Evolutionary conservation across 352 stramenopile species (phyloP).

Genomic region (Salisapilia sapeloensis): DNA sequence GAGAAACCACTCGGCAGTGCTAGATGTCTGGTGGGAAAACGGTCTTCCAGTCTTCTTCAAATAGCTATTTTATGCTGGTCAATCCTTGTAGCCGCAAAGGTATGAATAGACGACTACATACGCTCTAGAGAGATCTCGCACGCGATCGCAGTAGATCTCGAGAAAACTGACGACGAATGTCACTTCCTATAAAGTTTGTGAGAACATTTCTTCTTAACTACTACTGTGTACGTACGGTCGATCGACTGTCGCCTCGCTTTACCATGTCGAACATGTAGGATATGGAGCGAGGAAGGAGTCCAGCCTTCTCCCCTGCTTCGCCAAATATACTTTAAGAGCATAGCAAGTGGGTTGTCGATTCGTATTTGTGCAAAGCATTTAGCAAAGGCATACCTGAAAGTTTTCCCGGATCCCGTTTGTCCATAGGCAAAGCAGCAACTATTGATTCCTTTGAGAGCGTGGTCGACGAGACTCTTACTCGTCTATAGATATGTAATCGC

Average conservation of each 20-base stretch:
- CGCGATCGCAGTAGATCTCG: conserved; percentile 89
- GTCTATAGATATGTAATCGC: conserved; percentile 12
- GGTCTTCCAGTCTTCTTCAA: conserved; percentile 43
- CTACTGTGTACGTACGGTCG: conserved; percentile 13
- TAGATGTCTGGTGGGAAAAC: conserved; percentile 66
- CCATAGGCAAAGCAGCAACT: conserved; percentile 89
- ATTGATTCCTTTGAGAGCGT: conserved; percentile 85
- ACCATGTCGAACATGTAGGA: conserved; percentile 83
- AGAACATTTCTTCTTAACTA: neutral
- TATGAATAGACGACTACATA: conserved; percentile 13
- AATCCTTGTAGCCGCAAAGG: too few relatives aligned
- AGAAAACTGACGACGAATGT: conserved; percentile 83
- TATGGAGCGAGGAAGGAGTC: conserved; percentile 78
- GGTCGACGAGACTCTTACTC: conserved; percentile 78
- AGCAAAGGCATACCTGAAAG: conserved; percentile 36
- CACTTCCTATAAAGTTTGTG: conserved; percentile 21
- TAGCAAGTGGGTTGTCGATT: neutral
- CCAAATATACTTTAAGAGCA: conserved; percentile 66
- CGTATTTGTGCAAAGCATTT: neutral
- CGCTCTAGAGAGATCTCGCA: conserved; percentile 82
- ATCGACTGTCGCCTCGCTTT: conserved; percentile 33
- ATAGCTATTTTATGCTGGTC: too few relatives aligned
- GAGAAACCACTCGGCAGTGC: conserved; percentile 68
- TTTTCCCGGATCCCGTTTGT: conserved; percentile 75
- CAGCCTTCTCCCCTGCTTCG: conserved; percentile 61